Evolutionary conservation across 768 basidiomycete species (phyloP), one percentile per base, ranked within the genome.

Genomic region (Tylopilus subfusipes): DNA sequence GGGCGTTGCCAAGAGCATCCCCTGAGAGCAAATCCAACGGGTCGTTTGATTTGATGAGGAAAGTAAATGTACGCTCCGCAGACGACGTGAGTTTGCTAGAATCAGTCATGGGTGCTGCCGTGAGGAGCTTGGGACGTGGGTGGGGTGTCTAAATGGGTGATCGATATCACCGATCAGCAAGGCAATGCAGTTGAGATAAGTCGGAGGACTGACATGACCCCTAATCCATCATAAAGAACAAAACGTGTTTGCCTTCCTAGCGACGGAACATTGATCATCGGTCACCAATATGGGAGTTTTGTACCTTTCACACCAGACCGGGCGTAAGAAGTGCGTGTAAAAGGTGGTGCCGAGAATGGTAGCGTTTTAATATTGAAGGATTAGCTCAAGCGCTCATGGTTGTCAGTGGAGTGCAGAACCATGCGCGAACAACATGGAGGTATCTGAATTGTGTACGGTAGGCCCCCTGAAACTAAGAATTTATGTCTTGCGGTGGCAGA

Each of bases 21-120:
- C 21, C 30, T 9, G 54, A 10, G 13, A 66, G 42, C 4, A 59
- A 24, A 8, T 54, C 50, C 3, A 64, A 43, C 0, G 62, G 62
- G n/a, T 67, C 64, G 43, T 57, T 52, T 5, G 60, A 55, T 46
- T 49, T 57, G 46, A 66, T 57, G 34, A 59, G 11, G 13, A 48
- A 50, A 16, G 62, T 30, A 34, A 67, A 58, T 18, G 6, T 33
- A 33, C 19, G 24, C 16, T 57, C 53, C 16, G 27, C 38, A 30
- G 61, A n/a, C 3, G 34, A 40, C 40, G 44, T 42, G 18, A n/a
- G 44, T 24, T 19, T 14, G 40, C 27, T 21, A 5, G 53, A 24
- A 12, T 25, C 38, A 48, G 44, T 27, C 64, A 63, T 65, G 52
- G 55, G 2, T 40, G 11, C 21, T 7, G 16, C 19, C 16, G 45